These are phyloP conservation scores for Malassezia nana DNA, from an alignment of 1,284 basidiomycete genomes.

Conservation along the genomic window DNA sequence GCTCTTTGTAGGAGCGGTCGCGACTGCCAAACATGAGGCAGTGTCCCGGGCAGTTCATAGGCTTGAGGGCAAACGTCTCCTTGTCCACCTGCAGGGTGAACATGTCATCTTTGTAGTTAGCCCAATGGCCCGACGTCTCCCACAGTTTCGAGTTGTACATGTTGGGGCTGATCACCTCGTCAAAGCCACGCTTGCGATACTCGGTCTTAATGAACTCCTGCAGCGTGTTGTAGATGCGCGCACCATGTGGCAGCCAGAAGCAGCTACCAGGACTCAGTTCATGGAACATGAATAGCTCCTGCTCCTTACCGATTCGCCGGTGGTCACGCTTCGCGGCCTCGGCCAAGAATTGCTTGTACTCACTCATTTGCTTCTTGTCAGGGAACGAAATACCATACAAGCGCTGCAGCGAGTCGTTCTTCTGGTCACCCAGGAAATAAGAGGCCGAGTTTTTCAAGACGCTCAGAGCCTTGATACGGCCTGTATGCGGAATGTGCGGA, in stretches of 20 bases:
- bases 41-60: slow-evolving; percentile 99
- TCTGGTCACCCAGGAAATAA: slow-evolving; percentile 90
- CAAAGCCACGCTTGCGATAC: slow-evolving; percentile 53
- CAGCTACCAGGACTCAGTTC: slow-evolving; percentile 87
- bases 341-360: slow-evolving; percentile 90
- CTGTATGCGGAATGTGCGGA: slow-evolving; percentile 94
- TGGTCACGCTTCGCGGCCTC: slow-evolving; percentile 98
- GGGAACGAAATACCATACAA: slow-evolving; percentile 99
- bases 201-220: slow-evolving; percentile 64
- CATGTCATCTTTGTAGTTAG: slow-evolving; percentile 83
- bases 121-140: slow-evolving; percentile 97
- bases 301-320: slow-evolving; percentile 62
- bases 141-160: slow-evolving; percentile 95
- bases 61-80: slow-evolving; percentile 62
- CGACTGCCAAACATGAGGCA: slow-evolving; percentile 90
- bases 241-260: slow-evolving; percentile 95
- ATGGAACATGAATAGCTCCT: slow-evolving; percentile 94
- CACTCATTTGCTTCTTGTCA: slow-evolving; percentile 85
- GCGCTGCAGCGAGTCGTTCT: slow-evolving; percentile 89
- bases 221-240: slow-evolving; percentile 90
- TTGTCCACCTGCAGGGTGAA: slow-evolving; percentile 88
- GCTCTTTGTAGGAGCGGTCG: slow-evolving; percentile 87
- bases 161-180: slow-evolving; percentile 80
- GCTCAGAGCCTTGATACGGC: slow-evolving; percentile 70
- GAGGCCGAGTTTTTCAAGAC: slow-evolving; percentile 73